Percentiles rank a stretch among this genome's conserved stretches.
Evolutionary conservation across 2,329 filamentous ascomycete genomes (phyloP).

Genomic region (Hypocrella siamensis): DNA sequence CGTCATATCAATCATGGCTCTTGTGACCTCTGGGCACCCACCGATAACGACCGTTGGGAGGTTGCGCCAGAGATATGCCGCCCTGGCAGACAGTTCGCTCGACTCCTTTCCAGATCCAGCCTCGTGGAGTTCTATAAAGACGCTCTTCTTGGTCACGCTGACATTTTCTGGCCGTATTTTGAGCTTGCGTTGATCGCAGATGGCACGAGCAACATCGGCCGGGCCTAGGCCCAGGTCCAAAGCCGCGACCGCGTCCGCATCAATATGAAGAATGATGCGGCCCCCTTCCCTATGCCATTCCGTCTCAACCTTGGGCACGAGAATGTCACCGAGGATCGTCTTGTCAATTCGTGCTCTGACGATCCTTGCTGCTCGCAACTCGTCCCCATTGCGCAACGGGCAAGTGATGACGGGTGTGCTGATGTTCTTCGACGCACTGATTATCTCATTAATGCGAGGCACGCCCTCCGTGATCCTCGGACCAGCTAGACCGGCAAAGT

Average conservation of each 20-base stretch:
- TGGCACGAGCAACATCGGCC: conserved; percentile 58
- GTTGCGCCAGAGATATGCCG: conserved; percentile 56
- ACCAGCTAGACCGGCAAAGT: conserved; percentile 97
- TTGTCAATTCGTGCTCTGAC: conserved; percentile 93
- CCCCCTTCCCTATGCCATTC: conserved; percentile 67
- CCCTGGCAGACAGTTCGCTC: conserved; percentile 30
- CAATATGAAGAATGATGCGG: conserved; percentile 68
- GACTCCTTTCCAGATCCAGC: too few species aligned
- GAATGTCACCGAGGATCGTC: conserved; percentile 71
- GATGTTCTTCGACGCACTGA: conserved; percentile 90
- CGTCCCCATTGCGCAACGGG: conserved; percentile 58
- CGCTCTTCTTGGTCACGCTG: conserved; percentile 40
- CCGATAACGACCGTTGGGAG: conserved; percentile 76
- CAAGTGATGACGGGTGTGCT: conserved; percentile 90
- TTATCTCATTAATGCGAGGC: conserved; percentile 99
- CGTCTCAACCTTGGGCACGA: conserved; percentile 72
- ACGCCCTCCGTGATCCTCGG: conserved; percentile 99
- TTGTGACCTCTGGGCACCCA: conserved; percentile 70
- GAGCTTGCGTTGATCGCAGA: conserved; percentile 68
- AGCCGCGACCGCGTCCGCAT: conserved; percentile 60
- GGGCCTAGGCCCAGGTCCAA: conserved; percentile 69
- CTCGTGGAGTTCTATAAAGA: conserved; percentile 69
- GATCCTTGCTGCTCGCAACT: conserved; percentile 65
- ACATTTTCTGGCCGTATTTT: conserved; percentile 57
- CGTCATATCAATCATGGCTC: conserved; percentile 78